These are phyloP conservation scores for Diplodia intermedia DNA, from an alignment of 2,329 filamentous ascomycete genomes.

Conservation along the genomic window DNA sequence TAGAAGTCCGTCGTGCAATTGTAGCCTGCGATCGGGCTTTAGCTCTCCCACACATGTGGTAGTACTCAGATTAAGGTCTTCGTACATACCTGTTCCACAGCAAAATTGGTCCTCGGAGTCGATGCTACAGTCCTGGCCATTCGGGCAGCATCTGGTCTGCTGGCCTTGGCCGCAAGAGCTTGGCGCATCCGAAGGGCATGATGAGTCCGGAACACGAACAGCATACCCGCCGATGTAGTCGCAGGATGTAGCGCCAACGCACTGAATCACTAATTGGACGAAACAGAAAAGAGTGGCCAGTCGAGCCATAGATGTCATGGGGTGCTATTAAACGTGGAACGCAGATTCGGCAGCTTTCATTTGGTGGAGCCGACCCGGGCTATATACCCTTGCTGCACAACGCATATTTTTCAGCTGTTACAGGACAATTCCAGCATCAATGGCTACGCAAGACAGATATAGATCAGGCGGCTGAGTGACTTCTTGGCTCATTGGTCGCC, in stretches of 20 bases:
- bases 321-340: too few relatives aligned
- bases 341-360: too few relatives aligned
- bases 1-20: not conserved
- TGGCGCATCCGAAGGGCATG: not conserved
- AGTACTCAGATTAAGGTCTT: not conserved
- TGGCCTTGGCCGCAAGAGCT: not conserved
- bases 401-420: too few relatives aligned
- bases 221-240: not conserved
- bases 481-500: too few relatives aligned
- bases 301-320: not conserved
- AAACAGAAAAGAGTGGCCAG: not conserved
- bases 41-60: not conserved
- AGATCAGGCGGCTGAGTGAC: too few relatives aligned
- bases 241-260: not conserved
- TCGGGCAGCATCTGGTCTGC: not conserved
- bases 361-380: too few relatives aligned
- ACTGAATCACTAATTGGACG: not conserved
- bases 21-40: not conserved
- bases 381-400: too few relatives aligned
- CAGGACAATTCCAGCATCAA: too few relatives aligned
- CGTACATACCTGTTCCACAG: not conserved
- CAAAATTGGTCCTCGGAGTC: not conserved
- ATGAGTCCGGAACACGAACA: not conserved
- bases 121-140: not conserved
- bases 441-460: too few relatives aligned